These are phyloP conservation scores for Bothriochloa decipiens DNA, from an alignment of 176 grass and related monocot genomes.

Conservation along the genomic window DNA sequence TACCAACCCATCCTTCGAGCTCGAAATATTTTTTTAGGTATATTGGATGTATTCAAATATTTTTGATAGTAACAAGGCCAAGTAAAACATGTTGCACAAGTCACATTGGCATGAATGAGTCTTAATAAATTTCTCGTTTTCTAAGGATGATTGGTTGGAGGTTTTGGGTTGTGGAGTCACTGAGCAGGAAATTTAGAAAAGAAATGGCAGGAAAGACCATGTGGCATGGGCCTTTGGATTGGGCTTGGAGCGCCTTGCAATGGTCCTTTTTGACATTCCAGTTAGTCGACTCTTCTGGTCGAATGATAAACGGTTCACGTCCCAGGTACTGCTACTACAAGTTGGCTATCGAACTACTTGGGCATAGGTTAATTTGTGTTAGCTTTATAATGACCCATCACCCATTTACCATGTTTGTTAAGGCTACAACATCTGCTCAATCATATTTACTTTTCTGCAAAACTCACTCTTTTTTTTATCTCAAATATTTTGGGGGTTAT, in stretches of 20 bases:
- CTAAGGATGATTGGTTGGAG: constrained; percentile 92
- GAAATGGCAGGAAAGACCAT: constrained; percentile 76
- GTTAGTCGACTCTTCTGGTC: constrained; percentile 92
- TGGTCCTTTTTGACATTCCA: constrained; percentile 92
- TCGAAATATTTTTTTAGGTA: constrained; percentile 99
- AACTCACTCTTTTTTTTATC: background rate
- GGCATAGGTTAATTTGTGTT: background rate
- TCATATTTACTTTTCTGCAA: background rate
- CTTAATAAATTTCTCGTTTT: constrained; percentile 33
- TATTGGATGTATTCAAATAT: constrained; percentile 21
- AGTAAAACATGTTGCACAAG: constrained; percentile 29
- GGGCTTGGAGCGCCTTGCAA: constrained; percentile 86
- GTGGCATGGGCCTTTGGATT: constrained; percentile 97
- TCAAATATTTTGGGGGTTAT: background rate
- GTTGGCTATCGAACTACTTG: no score
- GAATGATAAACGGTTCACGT: constrained; percentile 82
- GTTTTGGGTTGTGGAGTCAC: constrained; percentile 97
- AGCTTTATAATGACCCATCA: background rate
- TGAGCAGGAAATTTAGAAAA: constrained; percentile 82
- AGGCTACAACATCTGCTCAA: background rate
- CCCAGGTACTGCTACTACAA: constrained; percentile 61
- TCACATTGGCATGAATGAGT: constrained; percentile 20
- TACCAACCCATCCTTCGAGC: constrained; percentile 94
- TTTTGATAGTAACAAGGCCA: background rate
- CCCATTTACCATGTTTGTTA: background rate